Evolutionary conservation across 352 stramenopile genomes (phyloP).

Genomic region (Globisporangium recalcitrans): DNA sequence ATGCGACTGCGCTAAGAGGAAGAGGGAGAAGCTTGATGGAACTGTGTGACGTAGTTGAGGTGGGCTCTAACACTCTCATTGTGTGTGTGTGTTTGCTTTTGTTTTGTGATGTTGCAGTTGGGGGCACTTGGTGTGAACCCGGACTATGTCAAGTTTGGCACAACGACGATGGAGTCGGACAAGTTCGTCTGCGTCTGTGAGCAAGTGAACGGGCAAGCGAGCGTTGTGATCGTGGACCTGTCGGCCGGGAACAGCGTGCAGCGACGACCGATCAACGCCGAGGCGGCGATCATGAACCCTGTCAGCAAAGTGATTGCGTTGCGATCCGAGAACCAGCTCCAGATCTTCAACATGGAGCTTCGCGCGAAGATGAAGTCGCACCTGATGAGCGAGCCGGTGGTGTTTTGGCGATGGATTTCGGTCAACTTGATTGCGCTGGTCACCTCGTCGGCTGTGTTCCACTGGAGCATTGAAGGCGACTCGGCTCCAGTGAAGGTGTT

Average conservation of each 20-base stretch:
- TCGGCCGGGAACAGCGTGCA: constrained; percentile 82
- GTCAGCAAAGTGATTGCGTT: constrained; percentile 87
- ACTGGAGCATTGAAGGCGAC: constrained; percentile 96
- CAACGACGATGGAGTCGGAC: constrained; percentile 97
- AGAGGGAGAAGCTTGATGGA: background rate
- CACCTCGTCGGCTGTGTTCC: constrained; percentile 94
- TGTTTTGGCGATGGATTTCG: constrained; percentile 99
- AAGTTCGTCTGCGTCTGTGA: constrained; percentile 95
- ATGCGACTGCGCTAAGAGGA: background rate
- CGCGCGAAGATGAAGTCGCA: constrained; percentile 98
- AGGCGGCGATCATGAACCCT: constrained; percentile 99
- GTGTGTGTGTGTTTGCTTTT: constrained; percentile 2
- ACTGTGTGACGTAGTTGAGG: background rate
- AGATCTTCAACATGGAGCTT: constrained; percentile 99
- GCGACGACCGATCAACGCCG: constrained; percentile 96
- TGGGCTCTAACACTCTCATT: constrained; percentile 12
- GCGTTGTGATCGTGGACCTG: constrained; percentile 92
- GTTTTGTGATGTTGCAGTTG: constrained; percentile 40
- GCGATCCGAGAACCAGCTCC: constrained; percentile 91
- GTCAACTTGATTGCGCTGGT: constrained; percentile 97
- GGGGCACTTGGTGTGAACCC: constrained; percentile 83
- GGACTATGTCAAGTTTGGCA: constrained; percentile 92
- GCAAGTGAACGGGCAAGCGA: constrained; percentile 82
- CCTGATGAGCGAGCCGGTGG: constrained; percentile 89
- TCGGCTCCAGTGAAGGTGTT: constrained; percentile 95